Percentiles rank a stretch among this genome's conserved stretches.
These are phyloP conservation scores for Camellia lanceoleosa DNA, from an alignment of 148 eudicot genomes.

Conservation along the genomic window DNA sequence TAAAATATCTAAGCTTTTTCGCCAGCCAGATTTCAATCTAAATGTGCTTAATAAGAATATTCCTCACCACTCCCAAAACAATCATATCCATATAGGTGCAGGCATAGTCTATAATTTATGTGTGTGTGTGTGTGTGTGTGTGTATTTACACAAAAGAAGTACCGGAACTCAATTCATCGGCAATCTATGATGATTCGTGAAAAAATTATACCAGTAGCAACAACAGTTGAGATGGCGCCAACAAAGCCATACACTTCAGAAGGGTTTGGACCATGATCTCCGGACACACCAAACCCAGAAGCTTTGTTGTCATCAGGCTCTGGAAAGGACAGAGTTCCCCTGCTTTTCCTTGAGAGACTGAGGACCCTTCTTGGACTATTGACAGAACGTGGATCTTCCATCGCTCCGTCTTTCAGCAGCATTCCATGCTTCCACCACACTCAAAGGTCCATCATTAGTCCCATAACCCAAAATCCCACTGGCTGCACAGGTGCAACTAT, in stretches of 20 bases:
- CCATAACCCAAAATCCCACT: background rate
- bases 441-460: background rate
- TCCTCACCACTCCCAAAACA: background rate
- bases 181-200: background rate
- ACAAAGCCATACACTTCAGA: slow-evolving; percentile 94
- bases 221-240: slow-evolving; percentile 81
- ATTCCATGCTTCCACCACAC: background rate
- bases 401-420: slow-evolving; percentile 14
- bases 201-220: slow-evolving; percentile 54
- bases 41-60: background rate
- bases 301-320: slow-evolving; percentile 43
- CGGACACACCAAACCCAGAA: slow-evolving; percentile 64
- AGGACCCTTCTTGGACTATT: slow-evolving; percentile 86
- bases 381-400: slow-evolving; percentile 63
- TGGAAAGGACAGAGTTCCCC: slow-evolving; percentile 41
- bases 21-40: background rate
- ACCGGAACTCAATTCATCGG: background rate
- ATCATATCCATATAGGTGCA: background rate
- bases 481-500: background rate
- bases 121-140: too few species aligned
- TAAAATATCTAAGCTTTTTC: background rate
- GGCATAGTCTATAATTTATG: too few species aligned
- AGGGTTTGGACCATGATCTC: slow-evolving; percentile 82
- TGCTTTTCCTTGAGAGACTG: slow-evolving; percentile 67
- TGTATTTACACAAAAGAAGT: background rate